Evolutionary conservation across 345 rosid species (phyloP).

Genomic region (Eutrema yunnanense): DNA sequence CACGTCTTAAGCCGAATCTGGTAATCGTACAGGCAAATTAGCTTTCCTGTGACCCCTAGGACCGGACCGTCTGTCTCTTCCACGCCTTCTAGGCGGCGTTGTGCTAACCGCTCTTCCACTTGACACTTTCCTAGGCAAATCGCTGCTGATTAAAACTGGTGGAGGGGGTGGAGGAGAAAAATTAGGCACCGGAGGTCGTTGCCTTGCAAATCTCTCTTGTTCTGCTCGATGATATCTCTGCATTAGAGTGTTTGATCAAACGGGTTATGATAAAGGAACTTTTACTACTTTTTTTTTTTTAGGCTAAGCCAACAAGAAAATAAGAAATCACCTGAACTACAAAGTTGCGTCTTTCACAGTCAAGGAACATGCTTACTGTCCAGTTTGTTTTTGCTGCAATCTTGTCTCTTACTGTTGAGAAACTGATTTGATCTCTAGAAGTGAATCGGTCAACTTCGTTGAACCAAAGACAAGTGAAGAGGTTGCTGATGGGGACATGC

Average conservation of each 20-base stretch:
- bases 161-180: conserved; percentile 36
- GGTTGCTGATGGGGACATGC: conserved; percentile 90
- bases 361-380: conserved; percentile 86
- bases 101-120: conserved; percentile 34
- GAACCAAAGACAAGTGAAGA: conserved; percentile 95
- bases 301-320: not conserved
- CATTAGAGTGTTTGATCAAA: conserved; percentile 8
- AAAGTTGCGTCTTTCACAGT: conserved; percentile 95
- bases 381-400: conserved; percentile 67
- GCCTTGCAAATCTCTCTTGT: conserved; percentile 33
- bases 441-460: conserved; percentile 97
- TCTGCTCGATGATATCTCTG: conserved; percentile 82
- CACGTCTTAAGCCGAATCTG: conserved; percentile 16
- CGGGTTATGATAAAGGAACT: not conserved
- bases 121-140: conserved; percentile 33
- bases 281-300: not conserved
- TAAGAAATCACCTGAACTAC: conserved; percentile 75
- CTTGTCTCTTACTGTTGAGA: conserved; percentile 90
- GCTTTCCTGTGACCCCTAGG: conserved; percentile 70
- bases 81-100: conserved; percentile 43
- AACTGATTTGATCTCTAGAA: conserved; percentile 95
- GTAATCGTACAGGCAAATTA: conserved; percentile 20
- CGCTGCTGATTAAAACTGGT: conserved; percentile 29
- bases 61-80: conserved; percentile 51
- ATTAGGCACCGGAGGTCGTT: conserved; percentile 36